A percentile compares a stretch with the other conserved stretches of the same genome.
These are phyloP conservation scores for Eucalyptus regnans DNA, from an alignment of 345 rosid genomes.

Conservation along the genomic window DNA sequence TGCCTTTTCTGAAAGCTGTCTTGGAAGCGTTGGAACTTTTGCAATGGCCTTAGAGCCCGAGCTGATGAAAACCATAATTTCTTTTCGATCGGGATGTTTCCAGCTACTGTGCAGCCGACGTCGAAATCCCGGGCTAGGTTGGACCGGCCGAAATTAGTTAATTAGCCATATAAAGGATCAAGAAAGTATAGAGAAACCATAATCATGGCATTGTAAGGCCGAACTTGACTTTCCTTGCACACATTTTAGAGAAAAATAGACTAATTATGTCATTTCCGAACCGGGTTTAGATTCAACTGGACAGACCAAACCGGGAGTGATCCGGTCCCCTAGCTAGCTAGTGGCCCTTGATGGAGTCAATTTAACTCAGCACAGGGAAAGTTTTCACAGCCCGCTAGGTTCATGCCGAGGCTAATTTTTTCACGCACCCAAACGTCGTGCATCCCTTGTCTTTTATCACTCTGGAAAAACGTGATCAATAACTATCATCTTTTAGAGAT, in stretches of 20 bases:
- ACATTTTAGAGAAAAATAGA: neutral
- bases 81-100: neutral
- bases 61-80: neutral
- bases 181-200: neutral
- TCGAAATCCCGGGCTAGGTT: too few relatives aligned
- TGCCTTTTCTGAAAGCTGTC: neutral
- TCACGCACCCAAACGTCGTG: rapidly evolving
- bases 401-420: neutral
- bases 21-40: neutral
- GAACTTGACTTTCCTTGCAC: neutral
- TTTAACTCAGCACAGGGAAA: neutral
- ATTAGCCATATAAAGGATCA: neutral
- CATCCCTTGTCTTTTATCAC: neutral
- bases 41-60: neutral
- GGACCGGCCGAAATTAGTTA: neutral
- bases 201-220: neutral
- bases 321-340: neutral
- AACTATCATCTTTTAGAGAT: neutral
- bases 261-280: neutral
- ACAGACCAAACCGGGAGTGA: neutral
- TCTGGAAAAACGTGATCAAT: rapidly evolving
- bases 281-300: neutral
- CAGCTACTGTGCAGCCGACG: neutral
- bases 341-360: neutral
- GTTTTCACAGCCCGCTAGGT: neutral